Conservation (phyloP, 768 basidiomycete genomes). For the Lactarius trivialis region DNA sequence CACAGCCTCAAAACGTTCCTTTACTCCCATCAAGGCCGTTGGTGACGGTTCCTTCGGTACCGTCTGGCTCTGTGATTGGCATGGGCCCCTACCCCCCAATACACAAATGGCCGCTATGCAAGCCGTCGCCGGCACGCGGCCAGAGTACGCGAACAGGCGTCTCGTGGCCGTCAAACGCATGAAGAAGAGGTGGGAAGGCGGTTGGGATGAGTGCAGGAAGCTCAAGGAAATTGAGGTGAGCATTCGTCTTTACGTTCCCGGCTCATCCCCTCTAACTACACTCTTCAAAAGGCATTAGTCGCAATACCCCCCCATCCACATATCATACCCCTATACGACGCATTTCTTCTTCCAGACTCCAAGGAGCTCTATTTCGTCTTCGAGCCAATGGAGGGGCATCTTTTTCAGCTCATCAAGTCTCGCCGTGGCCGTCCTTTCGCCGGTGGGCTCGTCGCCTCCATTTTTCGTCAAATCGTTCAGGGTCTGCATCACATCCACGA, state of each 20-base stretch:
- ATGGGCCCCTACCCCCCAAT: constrained; percentile 88
- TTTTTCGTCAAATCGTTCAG: constrained; percentile 85
- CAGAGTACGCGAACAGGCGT: constrained; percentile 91
- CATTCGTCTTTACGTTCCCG: constrained; percentile 20
- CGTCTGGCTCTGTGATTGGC: constrained; percentile 99
- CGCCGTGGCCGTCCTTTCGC: constrained; percentile 92
- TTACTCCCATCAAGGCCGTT: constrained; percentile 92
- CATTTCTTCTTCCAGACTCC: constrained; percentile 91
- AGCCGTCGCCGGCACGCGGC: constrained; percentile 83
- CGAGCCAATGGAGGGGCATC: constrained; percentile 99
- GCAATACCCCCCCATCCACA: constrained; percentile 93
- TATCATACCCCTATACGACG: constrained; percentile 98
- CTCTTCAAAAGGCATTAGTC: constrained; percentile 68
- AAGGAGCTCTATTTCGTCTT: constrained; percentile 99
- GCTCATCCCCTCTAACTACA: constrained; percentile 16
- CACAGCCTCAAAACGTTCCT: constrained; percentile 77
- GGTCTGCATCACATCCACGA: constrained; percentile 91
- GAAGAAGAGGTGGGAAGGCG: constrained; percentile 97
- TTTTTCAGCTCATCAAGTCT: constrained; percentile 97
- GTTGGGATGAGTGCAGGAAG: constrained; percentile 95
- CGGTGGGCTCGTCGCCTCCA: constrained; percentile 92
- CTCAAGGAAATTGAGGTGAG: constrained; percentile 93
- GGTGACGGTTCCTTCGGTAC: constrained; percentile 99
- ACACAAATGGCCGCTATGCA: constrained; percentile 93
- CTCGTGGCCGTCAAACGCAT: constrained; percentile 97